Evolutionary conservation across 768 basidiomycete genomes (phyloP).

Genomic region (Podaxis sp.): DNA sequence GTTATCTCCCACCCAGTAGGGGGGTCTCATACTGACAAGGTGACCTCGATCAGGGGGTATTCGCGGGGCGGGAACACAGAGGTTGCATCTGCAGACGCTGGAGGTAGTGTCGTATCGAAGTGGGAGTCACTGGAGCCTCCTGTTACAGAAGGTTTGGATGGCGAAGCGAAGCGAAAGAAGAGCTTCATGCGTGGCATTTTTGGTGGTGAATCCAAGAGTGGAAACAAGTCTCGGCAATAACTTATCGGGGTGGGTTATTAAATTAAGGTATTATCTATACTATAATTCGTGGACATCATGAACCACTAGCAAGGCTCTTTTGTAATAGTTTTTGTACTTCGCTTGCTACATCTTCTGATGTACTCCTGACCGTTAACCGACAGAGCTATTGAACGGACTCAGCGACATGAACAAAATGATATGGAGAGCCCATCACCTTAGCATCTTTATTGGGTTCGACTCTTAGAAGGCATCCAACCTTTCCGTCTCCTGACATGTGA

Average conservation of each 20-base stretch:
- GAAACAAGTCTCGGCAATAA: conserved; percentile 7
- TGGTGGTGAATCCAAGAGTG: conserved; percentile 29
- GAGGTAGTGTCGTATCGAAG: conserved; percentile 11
- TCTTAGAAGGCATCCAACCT: conserved; percentile 92
- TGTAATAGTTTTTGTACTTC: conserved; percentile 64
- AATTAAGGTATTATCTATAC: conserved; percentile 25
- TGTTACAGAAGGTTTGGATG: conserved; percentile 33
- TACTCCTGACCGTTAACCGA: conserved; percentile 91
- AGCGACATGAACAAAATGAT: conserved; percentile 6
- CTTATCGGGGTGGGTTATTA: conserved; percentile 6
- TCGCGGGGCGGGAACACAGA: not conserved
- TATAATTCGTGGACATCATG: conserved; percentile 15
- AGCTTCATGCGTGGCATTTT: conserved; percentile 45
- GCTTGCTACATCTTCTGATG: conserved; percentile 84
- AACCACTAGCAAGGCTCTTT: conserved; percentile 36
- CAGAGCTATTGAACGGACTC: conserved; percentile 61
- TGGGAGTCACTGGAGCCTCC: conserved; percentile 19
- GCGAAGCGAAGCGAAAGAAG: conserved; percentile 39
- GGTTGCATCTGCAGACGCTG: not conserved
- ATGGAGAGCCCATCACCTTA: conserved; percentile 54
- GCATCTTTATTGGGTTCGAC: conserved; percentile 96
- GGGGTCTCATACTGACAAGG: not conserved
- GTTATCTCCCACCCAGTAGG: not conserved
- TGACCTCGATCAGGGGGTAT: not conserved
- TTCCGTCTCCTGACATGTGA: conserved; percentile 88